Percentiles rank a stretch among this genome's conserved stretches.
Conservation (phyloP, 352 stramenopile species). For the Thalassiosira sp. region DNA sequence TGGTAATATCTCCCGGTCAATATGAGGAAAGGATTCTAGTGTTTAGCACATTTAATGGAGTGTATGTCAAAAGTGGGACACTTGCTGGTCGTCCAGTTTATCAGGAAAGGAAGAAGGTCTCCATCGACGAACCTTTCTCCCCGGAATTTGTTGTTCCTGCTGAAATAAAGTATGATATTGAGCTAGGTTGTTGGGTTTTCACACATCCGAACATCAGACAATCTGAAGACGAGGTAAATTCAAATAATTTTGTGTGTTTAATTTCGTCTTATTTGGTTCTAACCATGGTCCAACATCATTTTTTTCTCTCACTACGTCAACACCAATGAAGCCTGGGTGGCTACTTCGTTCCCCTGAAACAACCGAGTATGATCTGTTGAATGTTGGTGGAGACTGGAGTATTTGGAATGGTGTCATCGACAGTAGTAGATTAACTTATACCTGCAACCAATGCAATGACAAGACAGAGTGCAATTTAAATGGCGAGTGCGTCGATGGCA, state of each 20-base stretch:
- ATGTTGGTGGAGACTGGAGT: conserved; percentile 9
- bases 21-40: conserved; percentile 11
- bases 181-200: conserved; percentile 23
- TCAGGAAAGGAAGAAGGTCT: no score
- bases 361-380: conserved; percentile 5
- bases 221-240: no score
- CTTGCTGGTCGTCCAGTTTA: not conserved
- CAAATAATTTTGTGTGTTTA: no score
- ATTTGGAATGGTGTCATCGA: conserved; percentile 11
- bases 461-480: conserved; percentile 21
- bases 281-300: no score
- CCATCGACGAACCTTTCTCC: no score
- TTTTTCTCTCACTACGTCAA: no score
- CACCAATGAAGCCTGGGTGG: conserved; percentile 19
- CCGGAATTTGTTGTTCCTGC: not conserved
- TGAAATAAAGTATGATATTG: conserved; percentile 21
- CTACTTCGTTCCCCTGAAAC: conserved; percentile 9
- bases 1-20: not conserved
- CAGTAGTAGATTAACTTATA: not conserved
- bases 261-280: no score
- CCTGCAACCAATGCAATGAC: conserved; percentile 1
- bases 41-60: conserved; percentile 42
- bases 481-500: conserved; percentile 3
- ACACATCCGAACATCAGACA: conserved; percentile 23
- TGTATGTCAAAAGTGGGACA: conserved; percentile 27